These are phyloP conservation scores for Tuber aestivum DNA, from an alignment of 495 filamentous ascomycete species.

Conservation along the genomic window DNA sequence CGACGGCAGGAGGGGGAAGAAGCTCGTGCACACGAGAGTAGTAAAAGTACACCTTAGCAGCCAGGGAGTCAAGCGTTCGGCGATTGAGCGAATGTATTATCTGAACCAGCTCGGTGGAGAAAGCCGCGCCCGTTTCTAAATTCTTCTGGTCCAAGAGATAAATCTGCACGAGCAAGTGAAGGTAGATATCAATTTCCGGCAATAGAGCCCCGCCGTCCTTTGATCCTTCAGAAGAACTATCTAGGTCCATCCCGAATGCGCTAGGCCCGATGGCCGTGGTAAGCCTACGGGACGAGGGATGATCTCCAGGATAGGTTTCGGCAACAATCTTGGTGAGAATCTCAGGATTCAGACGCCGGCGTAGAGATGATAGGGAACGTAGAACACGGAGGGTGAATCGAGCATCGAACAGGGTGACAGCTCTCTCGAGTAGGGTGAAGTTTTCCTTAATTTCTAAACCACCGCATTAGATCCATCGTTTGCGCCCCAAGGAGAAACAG, in stretches of 20 bases:
- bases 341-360: conserved; percentile 78
- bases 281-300: conserved; percentile 60
- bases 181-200: conserved; percentile 86
- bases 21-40: conserved; percentile 90
- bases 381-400: conserved; percentile 90
- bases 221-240: conserved; percentile 52
- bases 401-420: conserved; percentile 86
- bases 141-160: conserved; percentile 78
- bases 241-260: conserved; percentile 70
- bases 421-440: conserved; percentile 82
- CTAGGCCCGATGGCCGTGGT: conserved; percentile 61
- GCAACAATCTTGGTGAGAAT: conserved; percentile 73
- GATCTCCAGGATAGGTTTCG: conserved; percentile 67
- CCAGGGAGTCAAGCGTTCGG: conserved; percentile 85
- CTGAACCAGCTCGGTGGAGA: conserved; percentile 74
- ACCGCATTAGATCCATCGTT: conserved; percentile 22
- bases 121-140: conserved; percentile 69
- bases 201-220: conserved; percentile 60
- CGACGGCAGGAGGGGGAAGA: conserved; percentile 77
- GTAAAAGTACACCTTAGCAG: conserved; percentile 96
- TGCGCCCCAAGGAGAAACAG: conserved; percentile 5
- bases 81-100: conserved; percentile 84
- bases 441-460: conserved; percentile 82
- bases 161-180: conserved; percentile 84
- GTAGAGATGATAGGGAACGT: conserved; percentile 88